These are phyloP conservation scores for Emericellopsis terricola DNA, from an alignment of 495 filamentous ascomycete genomes.

Conservation along the genomic window DNA sequence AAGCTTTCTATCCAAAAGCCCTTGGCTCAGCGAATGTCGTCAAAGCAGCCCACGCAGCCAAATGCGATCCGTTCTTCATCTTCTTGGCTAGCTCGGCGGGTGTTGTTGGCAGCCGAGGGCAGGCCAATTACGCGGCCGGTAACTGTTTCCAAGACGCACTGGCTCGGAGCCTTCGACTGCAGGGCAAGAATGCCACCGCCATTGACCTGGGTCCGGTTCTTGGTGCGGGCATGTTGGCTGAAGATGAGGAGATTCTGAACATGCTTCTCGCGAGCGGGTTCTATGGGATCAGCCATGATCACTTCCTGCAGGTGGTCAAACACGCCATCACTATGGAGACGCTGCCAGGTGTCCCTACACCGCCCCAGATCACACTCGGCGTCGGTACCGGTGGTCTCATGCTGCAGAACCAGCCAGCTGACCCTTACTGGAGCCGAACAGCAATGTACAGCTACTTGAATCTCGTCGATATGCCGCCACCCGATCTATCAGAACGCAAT, in stretches of 20 bases:
- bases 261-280: constrained; percentile 10
- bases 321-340: constrained; percentile 5
- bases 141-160: constrained; percentile 33
- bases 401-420: constrained; percentile 11
- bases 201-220: constrained; percentile 26
- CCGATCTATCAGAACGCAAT: background rate
- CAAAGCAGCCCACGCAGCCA: constrained; percentile 10
- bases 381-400: constrained; percentile 12
- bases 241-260: constrained; percentile 7
- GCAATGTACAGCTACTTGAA: constrained; percentile 15
- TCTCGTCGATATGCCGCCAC: constrained; percentile 9
- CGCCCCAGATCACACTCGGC: constrained; percentile 12
- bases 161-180: constrained; percentile 12
- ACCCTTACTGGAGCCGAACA: constrained; percentile 16
- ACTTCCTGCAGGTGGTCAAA: constrained; percentile 11
- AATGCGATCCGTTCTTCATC: constrained; percentile 1
- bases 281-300: constrained; percentile 8
- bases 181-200: constrained; percentile 16
- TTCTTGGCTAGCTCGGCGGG: constrained; percentile 20
- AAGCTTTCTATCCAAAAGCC: constrained; percentile 20
- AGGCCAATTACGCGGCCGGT: constrained; percentile 37
- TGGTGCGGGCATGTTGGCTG: constrained; percentile 12
- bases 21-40: constrained; percentile 24
- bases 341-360: constrained; percentile 4
- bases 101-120: constrained; percentile 25